Evolutionary conservation across 2,329 filamentous ascomycete species (phyloP), one percentile per base, ranked within the genome.

Genomic region (Hypoxylon rubiginosum): DNA sequence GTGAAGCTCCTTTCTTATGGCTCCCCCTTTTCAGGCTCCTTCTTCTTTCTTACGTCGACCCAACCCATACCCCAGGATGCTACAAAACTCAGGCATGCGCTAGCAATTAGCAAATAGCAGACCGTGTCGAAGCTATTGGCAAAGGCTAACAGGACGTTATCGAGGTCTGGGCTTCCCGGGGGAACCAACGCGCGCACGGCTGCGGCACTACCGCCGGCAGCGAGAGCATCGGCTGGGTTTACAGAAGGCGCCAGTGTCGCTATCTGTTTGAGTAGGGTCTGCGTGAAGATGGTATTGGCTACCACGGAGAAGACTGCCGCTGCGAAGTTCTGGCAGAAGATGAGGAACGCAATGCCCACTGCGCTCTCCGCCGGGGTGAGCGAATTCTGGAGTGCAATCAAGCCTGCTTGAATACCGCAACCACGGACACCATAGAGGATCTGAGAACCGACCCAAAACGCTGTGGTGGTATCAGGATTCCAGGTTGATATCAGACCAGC

Each of bases 391-490:
- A 76, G 64, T 11, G 75, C 74, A 7, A 76, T 55, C 13, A 78
- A 15, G 21, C 72, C 72, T 26, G 74, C 62, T 49, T 78, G 75
- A 43, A 75, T 68, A 8, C 72, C 74, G 2, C 58, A 46, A 9
- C 76, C 76, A 51, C 75, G 62, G 4, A 65, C 54, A 2, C 75
- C 76, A 45, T 71, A 69, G 9, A 78, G 32, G 26, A 78, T 68
- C 51, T 77, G 75, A 46, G 72, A 76, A 11, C 75, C 76, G 26
- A 76, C 70, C 72, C 73, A 75, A 51, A 71, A 64, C 7, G 60
- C 74, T 17, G 71, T 72, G 1, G 65, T 26, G 2, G 74, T 76
- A 28, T 52, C 39, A 1, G 72, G 69, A 1, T 65, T 43, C 70
- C 73, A 74, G 1, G 74, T 76, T 19, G 76, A 75, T 36, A 76